Percentiles rank a stretch among this genome's conserved stretches.
These are phyloP conservation scores for Eragrostis curvula DNA, from an alignment of 176 grass and related monocot species.

Conservation along the genomic window DNA sequence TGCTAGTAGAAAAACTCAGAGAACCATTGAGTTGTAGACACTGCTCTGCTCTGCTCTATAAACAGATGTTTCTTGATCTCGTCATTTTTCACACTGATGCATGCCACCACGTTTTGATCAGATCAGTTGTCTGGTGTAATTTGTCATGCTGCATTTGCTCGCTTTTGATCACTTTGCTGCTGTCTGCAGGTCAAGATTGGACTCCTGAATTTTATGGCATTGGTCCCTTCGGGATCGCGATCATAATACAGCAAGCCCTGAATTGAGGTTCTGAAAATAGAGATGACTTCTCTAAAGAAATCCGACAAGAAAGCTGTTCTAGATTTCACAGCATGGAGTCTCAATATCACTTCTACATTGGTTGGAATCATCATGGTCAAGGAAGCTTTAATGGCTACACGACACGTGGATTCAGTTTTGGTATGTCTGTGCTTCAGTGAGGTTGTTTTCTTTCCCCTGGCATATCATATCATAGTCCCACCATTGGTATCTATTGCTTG, in stretches of 20 bases:
- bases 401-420: conserved; percentile 75
- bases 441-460: not conserved
- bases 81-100: not conserved
- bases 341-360: conserved; percentile 81
- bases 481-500: not conserved
- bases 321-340: conserved; percentile 78
- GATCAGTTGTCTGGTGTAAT: not conserved
- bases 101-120: not conserved
- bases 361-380: conserved; percentile 97
- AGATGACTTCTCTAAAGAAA: conserved; percentile 74
- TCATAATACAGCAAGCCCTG: conserved; percentile 4
- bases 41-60: not conserved
- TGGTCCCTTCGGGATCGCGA: not conserved
- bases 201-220: conserved; percentile 18
- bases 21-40: not conserved
- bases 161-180: not conserved
- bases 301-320: conserved; percentile 65
- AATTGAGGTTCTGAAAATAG: conserved; percentile 23
- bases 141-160: not conserved
- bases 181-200: conserved; percentile 40
- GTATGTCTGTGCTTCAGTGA: conserved; percentile 36
- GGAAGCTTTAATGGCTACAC: conserved; percentile 85
- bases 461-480: not conserved
- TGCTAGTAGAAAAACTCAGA: too few species aligned
- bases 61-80: not conserved